Percentiles rank a stretch among this genome's conserved stretches.
Conservation (phyloP, 208 protist species). For the Trypanosoma scelopori region DNA sequence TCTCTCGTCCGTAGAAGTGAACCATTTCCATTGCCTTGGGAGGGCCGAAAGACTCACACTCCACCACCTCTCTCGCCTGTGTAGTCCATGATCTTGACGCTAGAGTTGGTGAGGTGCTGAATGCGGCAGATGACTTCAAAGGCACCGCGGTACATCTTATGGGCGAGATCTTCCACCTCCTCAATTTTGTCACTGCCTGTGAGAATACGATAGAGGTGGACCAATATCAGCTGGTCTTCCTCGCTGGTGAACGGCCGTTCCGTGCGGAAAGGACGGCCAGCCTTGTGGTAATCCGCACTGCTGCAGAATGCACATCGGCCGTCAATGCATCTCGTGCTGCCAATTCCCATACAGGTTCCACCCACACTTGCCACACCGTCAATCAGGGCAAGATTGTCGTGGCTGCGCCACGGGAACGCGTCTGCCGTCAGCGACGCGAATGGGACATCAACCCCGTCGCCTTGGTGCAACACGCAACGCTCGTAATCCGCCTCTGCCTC, state of each 20-base stretch:
- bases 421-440: constrained; percentile 37
- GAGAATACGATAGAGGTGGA: constrained; percentile 69
- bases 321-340: constrained; percentile 47
- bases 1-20: too few relatives aligned
- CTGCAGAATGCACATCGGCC: constrained; percentile 63
- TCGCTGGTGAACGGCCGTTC: constrained; percentile 56
- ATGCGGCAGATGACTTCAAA: constrained; percentile 79
- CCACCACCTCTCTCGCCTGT: not conserved
- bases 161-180: constrained; percentile 58
- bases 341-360: constrained; percentile 63
- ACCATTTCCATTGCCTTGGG: too few relatives aligned
- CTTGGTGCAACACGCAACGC: constrained; percentile 11
- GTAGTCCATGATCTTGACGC: constrained; percentile 63
- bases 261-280: constrained; percentile 38
- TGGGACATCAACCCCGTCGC: constrained; percentile 19
- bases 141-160: constrained; percentile 58
- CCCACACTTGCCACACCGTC: constrained; percentile 74
- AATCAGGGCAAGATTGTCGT: constrained; percentile 78
- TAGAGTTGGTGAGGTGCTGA: constrained; percentile 60
- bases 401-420: constrained; percentile 56
- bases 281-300: constrained; percentile 47
- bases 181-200: constrained; percentile 63
- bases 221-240: constrained; percentile 64
- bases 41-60: not conserved
- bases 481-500: constrained; percentile 27